Conservation (phyloP, 2,329 filamentous ascomycete species). For the Trichoderma simmonsii region DNA sequence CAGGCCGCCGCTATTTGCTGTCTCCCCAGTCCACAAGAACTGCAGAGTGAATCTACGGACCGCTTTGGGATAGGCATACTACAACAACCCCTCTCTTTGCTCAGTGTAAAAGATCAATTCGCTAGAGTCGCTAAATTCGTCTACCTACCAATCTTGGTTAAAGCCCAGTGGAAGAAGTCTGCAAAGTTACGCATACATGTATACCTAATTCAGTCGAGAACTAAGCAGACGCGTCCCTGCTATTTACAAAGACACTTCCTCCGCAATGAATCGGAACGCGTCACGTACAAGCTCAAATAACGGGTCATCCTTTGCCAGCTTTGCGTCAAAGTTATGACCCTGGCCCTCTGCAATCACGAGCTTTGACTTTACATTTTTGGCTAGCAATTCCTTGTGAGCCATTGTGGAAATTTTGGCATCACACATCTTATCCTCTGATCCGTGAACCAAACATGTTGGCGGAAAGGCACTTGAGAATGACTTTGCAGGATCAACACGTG, state of each 20-base stretch:
- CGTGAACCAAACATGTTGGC: background rate
- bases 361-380: background rate
- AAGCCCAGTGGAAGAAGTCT: background rate
- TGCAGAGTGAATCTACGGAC: background rate
- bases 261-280: background rate
- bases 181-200: no score
- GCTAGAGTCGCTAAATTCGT: background rate
- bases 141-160: background rate
- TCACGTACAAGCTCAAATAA: background rate
- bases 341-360: background rate
- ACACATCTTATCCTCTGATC: background rate
- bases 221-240: background rate
- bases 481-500: background rate
- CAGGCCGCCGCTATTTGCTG: background rate
- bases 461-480: background rate
- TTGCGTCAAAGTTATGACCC: background rate
- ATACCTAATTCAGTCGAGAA: background rate
- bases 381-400: background rate
- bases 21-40: no score
- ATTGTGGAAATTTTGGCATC: background rate
- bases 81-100: background rate
- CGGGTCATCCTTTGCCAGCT: background rate
- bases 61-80: background rate
- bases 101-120: background rate
- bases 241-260: background rate